phyloP scores from a whole-genome alignment of 805 yeast genomes.

The Yarrowia deformans region DNA sequence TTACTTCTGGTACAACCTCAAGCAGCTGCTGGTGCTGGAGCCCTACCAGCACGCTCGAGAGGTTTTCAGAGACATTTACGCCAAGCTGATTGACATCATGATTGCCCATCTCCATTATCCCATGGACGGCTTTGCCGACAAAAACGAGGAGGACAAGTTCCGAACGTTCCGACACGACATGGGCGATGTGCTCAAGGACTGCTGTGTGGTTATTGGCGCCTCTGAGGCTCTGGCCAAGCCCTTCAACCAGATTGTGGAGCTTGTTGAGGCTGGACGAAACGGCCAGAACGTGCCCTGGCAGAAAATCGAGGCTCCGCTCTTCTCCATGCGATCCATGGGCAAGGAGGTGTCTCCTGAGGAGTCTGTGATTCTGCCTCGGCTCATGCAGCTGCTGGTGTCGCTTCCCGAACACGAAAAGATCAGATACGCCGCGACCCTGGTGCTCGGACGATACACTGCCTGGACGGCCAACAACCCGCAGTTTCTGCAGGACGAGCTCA shows the following conservation, averaged over 20 bases:
- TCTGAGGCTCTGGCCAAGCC: conserved; percentile 74
- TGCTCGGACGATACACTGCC: conserved; percentile 93
- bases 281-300: conserved; percentile 73
- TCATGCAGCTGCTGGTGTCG: conserved; percentile 70
- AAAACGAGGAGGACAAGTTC: conserved; percentile 89
- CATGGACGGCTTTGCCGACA: conserved; percentile 57
- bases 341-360: conserved; percentile 79
- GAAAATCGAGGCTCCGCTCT: conserved; percentile 85
- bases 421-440: conserved; percentile 90
- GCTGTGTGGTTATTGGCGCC: conserved; percentile 90
- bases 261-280: conserved; percentile 49
- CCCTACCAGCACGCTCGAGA: conserved; percentile 62
- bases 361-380: conserved; percentile 70
- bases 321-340: conserved; percentile 92
- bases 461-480: conserved; percentile 92
- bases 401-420: conserved; percentile 86
- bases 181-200: conserved; percentile 97
- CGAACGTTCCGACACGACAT: conserved; percentile 93
- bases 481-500: conserved; percentile 78
- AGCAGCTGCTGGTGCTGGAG: conserved; percentile 70
- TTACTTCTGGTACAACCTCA: conserved; percentile 87
- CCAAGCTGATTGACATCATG: conserved; percentile 65
- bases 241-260: conserved; percentile 61
- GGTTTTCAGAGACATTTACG: conserved; percentile 62
- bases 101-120: conserved; percentile 81